A percentile compares a stretch with the other conserved stretches of the same genome.
Evolutionary conservation across 495 filamentous ascomycete species (phyloP).

Genomic region (Xylaria telfairii): DNA sequence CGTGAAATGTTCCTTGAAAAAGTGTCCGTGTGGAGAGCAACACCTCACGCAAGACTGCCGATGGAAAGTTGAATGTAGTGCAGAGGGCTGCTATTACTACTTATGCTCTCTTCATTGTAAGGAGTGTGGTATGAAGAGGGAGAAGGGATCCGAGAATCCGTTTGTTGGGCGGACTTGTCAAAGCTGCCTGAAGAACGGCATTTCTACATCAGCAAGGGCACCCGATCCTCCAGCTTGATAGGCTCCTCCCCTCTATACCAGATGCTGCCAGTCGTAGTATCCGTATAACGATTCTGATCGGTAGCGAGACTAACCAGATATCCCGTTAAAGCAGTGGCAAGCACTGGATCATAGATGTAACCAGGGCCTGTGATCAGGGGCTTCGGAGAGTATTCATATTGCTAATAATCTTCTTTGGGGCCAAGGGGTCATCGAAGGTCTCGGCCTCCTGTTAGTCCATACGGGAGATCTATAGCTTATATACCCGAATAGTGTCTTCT

Average conservation of each 20-base stretch:
- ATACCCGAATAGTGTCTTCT: too few species aligned
- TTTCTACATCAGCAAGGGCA: constrained; percentile 19
- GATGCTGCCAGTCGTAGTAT: background rate
- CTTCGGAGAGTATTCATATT: too few species aligned
- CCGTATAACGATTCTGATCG: background rate
- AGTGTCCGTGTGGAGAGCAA: constrained; percentile 41
- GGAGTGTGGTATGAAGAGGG: constrained; percentile 40
- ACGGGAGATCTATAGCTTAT: too few species aligned
- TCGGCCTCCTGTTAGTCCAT: too few species aligned
- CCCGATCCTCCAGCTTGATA: background rate
- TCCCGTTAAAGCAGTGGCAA: background rate
- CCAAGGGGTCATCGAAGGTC: too few species aligned
- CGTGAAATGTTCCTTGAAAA: constrained; percentile 37
- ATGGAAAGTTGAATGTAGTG: constrained; percentile 46
- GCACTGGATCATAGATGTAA: background rate
- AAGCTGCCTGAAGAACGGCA: constrained; percentile 36
- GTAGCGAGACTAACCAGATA: background rate
- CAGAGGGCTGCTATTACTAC: constrained; percentile 38
- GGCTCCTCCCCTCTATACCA: background rate
- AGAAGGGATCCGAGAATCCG: constrained; percentile 32
- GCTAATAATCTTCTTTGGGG: too few species aligned
- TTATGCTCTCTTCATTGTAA: constrained; percentile 47
- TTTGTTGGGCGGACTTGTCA: constrained; percentile 44
- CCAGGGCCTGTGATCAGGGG: too few species aligned
- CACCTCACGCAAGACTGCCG: constrained; percentile 49